phyloP scores from a whole-genome alignment of 1,284 basidiomycete genomes.

The Kalmanozyma brasiliensis region DNA sequence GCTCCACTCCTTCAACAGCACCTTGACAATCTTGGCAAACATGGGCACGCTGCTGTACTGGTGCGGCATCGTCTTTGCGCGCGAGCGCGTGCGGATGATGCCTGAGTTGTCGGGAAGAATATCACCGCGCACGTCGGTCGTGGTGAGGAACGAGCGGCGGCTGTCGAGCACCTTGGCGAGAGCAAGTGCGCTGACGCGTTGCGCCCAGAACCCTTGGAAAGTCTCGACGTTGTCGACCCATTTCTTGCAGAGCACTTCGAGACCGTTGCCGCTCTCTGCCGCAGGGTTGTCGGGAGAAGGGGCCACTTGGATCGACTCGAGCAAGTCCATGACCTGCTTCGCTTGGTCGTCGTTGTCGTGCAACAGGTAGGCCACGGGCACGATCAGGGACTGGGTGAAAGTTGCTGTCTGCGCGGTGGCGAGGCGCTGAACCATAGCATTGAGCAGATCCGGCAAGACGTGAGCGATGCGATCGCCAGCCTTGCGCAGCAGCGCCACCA shows the following conservation, averaged over 20 bases:
- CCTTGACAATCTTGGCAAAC: constrained; percentile 88
- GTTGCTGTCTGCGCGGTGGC: constrained; percentile 83
- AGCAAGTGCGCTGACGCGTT: constrained; percentile 75
- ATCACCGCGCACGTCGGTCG: constrained; percentile 87
- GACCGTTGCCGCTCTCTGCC: constrained; percentile 71
- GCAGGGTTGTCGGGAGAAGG: constrained; percentile 1
- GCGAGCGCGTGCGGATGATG: constrained; percentile 91
- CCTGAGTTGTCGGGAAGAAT: constrained; percentile 72
- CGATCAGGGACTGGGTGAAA: constrained; percentile 81
- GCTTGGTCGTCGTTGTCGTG: constrained; percentile 76
- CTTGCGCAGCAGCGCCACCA: constrained; percentile 87
- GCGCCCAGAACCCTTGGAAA: constrained; percentile 88
- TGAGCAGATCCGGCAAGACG: constrained; percentile 84
- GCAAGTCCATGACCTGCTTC: constrained; percentile 64
- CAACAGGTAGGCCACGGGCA: constrained; percentile 92
- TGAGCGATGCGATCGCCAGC: constrained; percentile 79
- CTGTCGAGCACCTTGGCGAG: constrained; percentile 80
- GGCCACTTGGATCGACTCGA: constrained; percentile 68
- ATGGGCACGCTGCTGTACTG: constrained; percentile 87
- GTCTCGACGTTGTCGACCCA: constrained; percentile 95
- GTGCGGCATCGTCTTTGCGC: constrained; percentile 75
- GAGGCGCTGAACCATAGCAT: constrained; percentile 84
- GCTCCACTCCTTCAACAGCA: constrained; percentile 84
- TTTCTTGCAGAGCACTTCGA: constrained; percentile 83
- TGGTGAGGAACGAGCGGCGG: constrained; percentile 75